Base-by-base conservation (phyloP, 129 eudicot species). In the Artemisia tridentata region DNA sequence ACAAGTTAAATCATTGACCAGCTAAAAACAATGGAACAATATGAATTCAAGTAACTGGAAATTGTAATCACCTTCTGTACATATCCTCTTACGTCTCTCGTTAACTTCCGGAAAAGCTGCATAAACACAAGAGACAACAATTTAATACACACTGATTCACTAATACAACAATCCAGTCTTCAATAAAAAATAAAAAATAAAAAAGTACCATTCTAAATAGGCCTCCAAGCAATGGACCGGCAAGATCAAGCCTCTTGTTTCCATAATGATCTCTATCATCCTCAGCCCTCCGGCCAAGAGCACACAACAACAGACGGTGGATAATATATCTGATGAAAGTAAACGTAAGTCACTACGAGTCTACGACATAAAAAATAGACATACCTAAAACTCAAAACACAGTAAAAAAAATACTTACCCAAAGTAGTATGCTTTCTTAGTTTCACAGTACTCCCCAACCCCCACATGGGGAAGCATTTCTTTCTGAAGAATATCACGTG, bases 401-500 rank as follows among this genome's bases (percentile, higher is more conserved):
- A 48, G 8, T n/a, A 51, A 7, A 12, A 29, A 25, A n/a, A 46
- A 52, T 23, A 58, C 77, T 65, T 81, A 90, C 90, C 99, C 99
- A 18, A 93, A 93, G 76, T 87, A 93, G 67, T 89, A 93, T 41
- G 97, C 97, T 72, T 93, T 93, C 80, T 93, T 93, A 45, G 97
- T 88, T 78, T 90, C 99, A 75, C 99, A 93, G 63, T 87, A 82
- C 65, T 87, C 98, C 45, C 92, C 97, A 74, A 87, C 92, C 3
- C 97, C 99, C 54, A 90, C 99, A 79, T 93, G 99, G 48, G 99
- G 99, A 74, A 93, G 99, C 99, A 93, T 93, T 79, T 93, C 97
- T 67, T 82, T 93, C 64, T 93, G 97, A 47, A 93, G 97, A 53
- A 93, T 90, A 68, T 93, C 97, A 55, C 78, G 89, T 0, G 99